A percentile compares a stretch with the other conserved stretches of the same genome.
Evolutionary conservation across 805 yeast genomes (phyloP).

Genomic region (Pichia cabralensis): DNA sequence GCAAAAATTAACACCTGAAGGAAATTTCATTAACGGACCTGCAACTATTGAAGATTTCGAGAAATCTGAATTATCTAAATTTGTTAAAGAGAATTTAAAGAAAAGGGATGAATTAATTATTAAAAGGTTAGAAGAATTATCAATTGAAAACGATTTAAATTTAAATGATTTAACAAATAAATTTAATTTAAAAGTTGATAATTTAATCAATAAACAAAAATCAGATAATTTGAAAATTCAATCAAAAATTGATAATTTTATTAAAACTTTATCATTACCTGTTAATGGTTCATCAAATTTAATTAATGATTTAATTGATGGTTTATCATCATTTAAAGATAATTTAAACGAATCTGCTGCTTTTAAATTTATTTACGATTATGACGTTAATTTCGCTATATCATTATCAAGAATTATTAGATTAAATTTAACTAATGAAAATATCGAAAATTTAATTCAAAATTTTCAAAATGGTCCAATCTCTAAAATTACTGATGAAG

Average conservation of each 20-base stretch:
- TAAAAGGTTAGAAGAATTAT: slow-evolving; percentile 17
- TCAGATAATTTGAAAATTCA: slow-evolving; percentile 8
- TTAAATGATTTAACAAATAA: slow-evolving; percentile 14
- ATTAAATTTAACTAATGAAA: slow-evolving; percentile 10
- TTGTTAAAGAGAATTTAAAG: slow-evolving; percentile 11
- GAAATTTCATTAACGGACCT: slow-evolving; percentile 14
- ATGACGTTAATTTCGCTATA: slow-evolving; percentile 17
- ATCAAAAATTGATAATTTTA: slow-evolving; percentile 12
- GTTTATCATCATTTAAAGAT: slow-evolving; percentile 11
- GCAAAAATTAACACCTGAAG: slow-evolving; percentile 17
- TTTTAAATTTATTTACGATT: slow-evolving; percentile 11
- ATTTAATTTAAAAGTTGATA: slow-evolving; percentile 16
- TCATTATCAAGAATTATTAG: slow-evolving; percentile 10
- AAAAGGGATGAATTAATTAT: slow-evolving; percentile 19
- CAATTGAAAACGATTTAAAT: slow-evolving; percentile 13
- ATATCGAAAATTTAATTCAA: slow-evolving; percentile 8
- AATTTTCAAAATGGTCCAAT: slow-evolving; percentile 14
- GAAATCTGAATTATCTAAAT: slow-evolving; percentile 15
- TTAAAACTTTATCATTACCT: slow-evolving; percentile 10
- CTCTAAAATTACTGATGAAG: slow-evolving; percentile 8
- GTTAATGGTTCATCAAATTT: slow-evolving; percentile 7
- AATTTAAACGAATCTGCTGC: slow-evolving; percentile 14
- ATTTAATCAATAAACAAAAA: slow-evolving; percentile 4
- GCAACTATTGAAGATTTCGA: slow-evolving; percentile 17
- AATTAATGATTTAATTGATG: slow-evolving; percentile 15